These are phyloP conservation scores for Cercophora sp. DNA, from an alignment of 495 filamentous ascomycete species.

Conservation along the genomic window DNA sequence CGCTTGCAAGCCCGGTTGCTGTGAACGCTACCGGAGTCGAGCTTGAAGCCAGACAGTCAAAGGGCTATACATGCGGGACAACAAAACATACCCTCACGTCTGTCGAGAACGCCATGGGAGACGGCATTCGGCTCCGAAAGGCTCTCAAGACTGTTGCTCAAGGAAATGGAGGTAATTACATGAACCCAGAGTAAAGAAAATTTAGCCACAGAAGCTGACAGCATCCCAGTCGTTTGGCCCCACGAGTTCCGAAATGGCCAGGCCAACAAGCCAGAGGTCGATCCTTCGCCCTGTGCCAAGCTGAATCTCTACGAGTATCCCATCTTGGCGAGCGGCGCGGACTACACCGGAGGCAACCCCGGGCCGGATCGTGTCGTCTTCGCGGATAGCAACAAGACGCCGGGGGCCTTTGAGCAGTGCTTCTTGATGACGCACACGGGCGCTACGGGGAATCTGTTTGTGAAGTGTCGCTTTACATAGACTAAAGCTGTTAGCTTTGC, in stretches of 20 bases:
- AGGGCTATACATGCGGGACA: neutral
- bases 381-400: slow-evolving; percentile 1
- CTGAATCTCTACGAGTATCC: slow-evolving; percentile 1
- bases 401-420: neutral
- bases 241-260: neutral
- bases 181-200: neutral
- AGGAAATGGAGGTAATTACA: neutral
- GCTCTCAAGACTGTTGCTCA: neutral
- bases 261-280: neutral
- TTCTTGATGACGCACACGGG: slow-evolving; percentile 4
- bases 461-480: too few species aligned
- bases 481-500: too few species aligned
- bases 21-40: neutral
- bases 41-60: slow-evolving; percentile 1
- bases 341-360: neutral
- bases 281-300: neutral
- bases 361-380: neutral
- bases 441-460: neutral
- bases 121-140: neutral
- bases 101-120: slow-evolving; percentile 2
- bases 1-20: neutral
- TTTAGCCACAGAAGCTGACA: neutral
- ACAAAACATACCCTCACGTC: neutral
- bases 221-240: neutral
- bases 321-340: neutral